Base-by-base conservation (phyloP, 2,329 filamentous ascomycete genomes). In the Pseudogymnoascus sp. region DNA sequence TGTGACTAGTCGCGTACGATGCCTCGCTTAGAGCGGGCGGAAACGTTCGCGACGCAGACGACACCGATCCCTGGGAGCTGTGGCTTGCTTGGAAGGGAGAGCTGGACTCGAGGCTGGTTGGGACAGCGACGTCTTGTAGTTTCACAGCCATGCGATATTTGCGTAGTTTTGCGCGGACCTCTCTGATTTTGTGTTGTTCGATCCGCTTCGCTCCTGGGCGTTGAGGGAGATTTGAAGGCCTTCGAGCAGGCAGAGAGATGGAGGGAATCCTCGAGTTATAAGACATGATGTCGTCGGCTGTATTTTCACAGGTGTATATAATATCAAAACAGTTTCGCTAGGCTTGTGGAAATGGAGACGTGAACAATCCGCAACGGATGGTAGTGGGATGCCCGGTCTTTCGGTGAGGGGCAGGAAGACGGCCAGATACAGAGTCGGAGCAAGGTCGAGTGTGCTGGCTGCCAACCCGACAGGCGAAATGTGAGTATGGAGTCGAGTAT, bases 61-160 rank as follows among this genome's bases (percentile, higher is more conserved):
- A 40, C n/a, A 59, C 31, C 19, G 33, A 42, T 42, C 59, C 33
- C 19, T 61, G 59, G 5, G 59, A 56, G 50, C 50, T 56, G 2
- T 56, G 50, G 16, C n/a, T 14, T 56, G 26, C 50, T 33, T 33
- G 40, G 29, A 62, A 50, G n/a, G 61, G 42, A 10, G 61, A 29
- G 31, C 38, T 62, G 40, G 61, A 62, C 14, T 62, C 61, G 13
- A 62, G 60, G 24, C 38, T 56, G 11, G 37, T 62, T 14, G 60
- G 60, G 6, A 24, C 26, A 26, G 60, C 2, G 19, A 13, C 40
- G 10, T 31, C 61, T 29, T 16, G 31, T 50, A 44, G 42, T 33
- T 16, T 40, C 19, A 59, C 19, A 24, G 35, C 61, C 38, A 33
- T 42, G 47, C 40, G 40, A 33, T 50, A 62, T 10, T 14, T 4